Evolutionary conservation across 352 stramenopile species (phyloP), one percentile per base, ranked within the genome.

Genomic region (Phytophthora colocasiae): DNA sequence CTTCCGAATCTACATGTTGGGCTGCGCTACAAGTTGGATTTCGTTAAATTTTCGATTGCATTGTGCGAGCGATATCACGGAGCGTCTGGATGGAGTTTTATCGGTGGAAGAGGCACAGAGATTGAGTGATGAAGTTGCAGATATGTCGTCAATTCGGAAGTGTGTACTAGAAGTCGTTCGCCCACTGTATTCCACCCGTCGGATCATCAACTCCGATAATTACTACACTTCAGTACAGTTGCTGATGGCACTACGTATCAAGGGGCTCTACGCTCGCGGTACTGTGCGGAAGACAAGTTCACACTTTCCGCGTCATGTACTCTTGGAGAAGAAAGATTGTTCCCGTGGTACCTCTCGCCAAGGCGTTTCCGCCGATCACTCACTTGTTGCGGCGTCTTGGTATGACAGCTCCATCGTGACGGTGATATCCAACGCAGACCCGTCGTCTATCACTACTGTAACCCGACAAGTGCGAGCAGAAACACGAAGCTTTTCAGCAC

Each of bases 1-100:
- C 44, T 73, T 79, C 43, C 57, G 61, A 49, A 19, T 79, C 11
- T 76, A 76, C 56, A 60, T 64, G 52, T 27, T 58, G 14, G 69
- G 66, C 32, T 76, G 66, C n/a, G 32, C 66, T 26, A 69, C 66
- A 7, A 46, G 56, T 11, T 75, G 68, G 63, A 56, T 80, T 2
- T 52, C 58, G 1, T 17, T 77, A 0, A 72, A 60, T 50, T 77
- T 57, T 19, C 53, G 63, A 17, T 41, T 80, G 2, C 67, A 77
- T n/a, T 68, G 73, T n/a, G 3, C 14, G 0, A 73, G 61, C 17
- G 27, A 56, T 29, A 63, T 78, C n/a, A 27, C 66, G 9, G 61
- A 77, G 4, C 51, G 62, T 11, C 11, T 73, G 1, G 19, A 40
- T 34, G 64, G 53, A 0, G 57, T 73, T 2, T 29, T 61, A 12